phyloP scores from a whole-genome alignment of 495 filamentous ascomycete genomes.

The Pseudotulostoma volvatum region DNA sequence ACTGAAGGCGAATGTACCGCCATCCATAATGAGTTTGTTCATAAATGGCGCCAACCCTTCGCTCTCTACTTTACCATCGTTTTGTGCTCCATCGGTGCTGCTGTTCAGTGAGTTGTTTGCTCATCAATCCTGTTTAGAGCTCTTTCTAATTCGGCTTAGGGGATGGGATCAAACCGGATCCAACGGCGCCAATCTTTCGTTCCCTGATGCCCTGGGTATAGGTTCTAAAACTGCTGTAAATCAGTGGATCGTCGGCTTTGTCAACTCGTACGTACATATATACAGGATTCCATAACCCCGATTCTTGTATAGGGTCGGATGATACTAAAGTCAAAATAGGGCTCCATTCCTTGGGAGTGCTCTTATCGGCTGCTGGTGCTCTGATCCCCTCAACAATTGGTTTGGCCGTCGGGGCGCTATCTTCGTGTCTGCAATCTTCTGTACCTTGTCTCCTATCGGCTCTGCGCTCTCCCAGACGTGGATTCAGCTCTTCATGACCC shows the following conservation, averaged over 20 bases:
- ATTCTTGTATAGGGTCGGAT: slow-evolving; percentile 13
- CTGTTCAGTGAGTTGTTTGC: slow-evolving; percentile 37
- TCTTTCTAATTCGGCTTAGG: slow-evolving; percentile 11
- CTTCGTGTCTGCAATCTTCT: slow-evolving; percentile 44
- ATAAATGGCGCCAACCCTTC: slow-evolving; percentile 48
- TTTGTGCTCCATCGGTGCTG: slow-evolving; percentile 54
- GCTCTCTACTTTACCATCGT: slow-evolving; percentile 54
- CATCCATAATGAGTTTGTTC: slow-evolving; percentile 39
- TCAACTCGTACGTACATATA: slow-evolving; percentile 40
- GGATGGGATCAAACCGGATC: slow-evolving; percentile 63
- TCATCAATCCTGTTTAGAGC: not conserved
- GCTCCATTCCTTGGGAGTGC: slow-evolving; percentile 24
- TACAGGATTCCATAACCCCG: slow-evolving; percentile 18
- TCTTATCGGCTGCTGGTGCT: slow-evolving; percentile 40
- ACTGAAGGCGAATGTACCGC: slow-evolving; percentile 34
- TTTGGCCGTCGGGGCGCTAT: slow-evolving; percentile 44
- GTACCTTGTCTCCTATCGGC: slow-evolving; percentile 40
- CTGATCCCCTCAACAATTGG: slow-evolving; percentile 38
- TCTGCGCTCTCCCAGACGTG: slow-evolving; percentile 39
- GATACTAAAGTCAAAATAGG: slow-evolving; percentile 2
- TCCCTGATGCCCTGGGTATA: slow-evolving; percentile 43
- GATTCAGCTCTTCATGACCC: slow-evolving; percentile 39
- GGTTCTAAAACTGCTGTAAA: slow-evolving; percentile 23
- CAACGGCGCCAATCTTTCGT: slow-evolving; percentile 52
- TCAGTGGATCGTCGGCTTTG: slow-evolving; percentile 43